Base-by-base conservation (phyloP, 78 protist genomes). In the Creolimax fragrantissima region DNA sequence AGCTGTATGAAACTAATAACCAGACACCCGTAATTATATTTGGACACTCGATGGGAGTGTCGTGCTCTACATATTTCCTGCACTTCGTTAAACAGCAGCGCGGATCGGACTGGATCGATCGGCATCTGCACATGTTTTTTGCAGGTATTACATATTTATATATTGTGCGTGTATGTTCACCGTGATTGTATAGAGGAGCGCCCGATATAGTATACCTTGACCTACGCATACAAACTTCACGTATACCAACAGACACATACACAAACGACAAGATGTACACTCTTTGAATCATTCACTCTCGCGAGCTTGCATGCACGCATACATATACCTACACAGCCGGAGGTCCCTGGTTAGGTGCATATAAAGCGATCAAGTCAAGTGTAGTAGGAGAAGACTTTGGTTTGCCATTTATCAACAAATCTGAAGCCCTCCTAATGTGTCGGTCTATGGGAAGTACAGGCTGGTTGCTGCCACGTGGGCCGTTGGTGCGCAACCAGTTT, bases 41-140 rank as follows among this genome's bases (percentile, higher is more conserved):
- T 5, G 92, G 81, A 1, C 92, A 90, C 58, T 88, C 90, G 42
- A 88, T 88, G 90, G 90, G 90, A 7, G 45, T n/a, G 37, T 5
- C 66, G 32, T 6, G 7, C 67, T 43, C 90, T 24, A 88, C 11
- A 74, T 88, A 88, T 32, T 88, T 88, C 90, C 90, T 88, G 47
- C 5, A 11, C 36, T 88, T 88, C 43, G 90, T n/a, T 6, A 74
- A 88, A 45, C 67, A 74, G 32, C 45, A 35, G 37, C n/a, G 32
- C 42, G 90, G 90, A 24, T 43, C 7, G 7, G 45, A 32, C 6
- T 88, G 90, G 90, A 88, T 88, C 5, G 43, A 88, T 1, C 6
- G 11, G 2, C 90, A 88, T 74, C 42, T 88, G 47, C 67, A 88
- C 45, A 24, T 5, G 32, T 88, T 88, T 2, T 5, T 88, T n/a